A percentile compares a stretch with the other conserved stretches of the same genome.
Evolutionary conservation across 2,329 filamentous ascomycete genomes (phyloP).

Genomic region (Davidsoniella virescens): DNA sequence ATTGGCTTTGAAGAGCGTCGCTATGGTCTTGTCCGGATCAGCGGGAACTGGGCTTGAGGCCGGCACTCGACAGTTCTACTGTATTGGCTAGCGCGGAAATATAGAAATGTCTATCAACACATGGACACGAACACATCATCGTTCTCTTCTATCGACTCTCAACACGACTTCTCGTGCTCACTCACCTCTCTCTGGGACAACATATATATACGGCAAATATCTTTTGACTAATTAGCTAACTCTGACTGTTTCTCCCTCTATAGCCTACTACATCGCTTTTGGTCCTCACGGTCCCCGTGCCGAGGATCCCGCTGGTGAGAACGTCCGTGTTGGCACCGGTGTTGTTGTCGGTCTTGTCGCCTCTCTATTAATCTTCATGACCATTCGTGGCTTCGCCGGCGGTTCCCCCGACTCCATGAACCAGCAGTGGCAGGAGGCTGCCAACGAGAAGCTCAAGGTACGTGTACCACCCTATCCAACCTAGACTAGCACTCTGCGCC

Average conservation of each 20-base stretch:
- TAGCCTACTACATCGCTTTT: conserved; percentile 98
- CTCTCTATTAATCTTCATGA: conserved; percentile 55
- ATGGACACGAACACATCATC: too few species aligned
- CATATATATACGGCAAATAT: too few species aligned
- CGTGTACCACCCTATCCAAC: conserved; percentile 19
- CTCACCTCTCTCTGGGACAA: too few species aligned
- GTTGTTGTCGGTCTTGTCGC: conserved; percentile 50
- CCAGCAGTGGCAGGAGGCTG: conserved; percentile 91
- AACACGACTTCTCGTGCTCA: too few species aligned
- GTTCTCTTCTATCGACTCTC: too few species aligned
- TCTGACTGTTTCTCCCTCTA: conserved; percentile 12
- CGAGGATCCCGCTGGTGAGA: conserved; percentile 66
- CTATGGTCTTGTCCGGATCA: too few species aligned
- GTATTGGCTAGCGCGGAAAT: too few species aligned
- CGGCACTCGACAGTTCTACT: too few species aligned
- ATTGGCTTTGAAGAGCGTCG: neutral
- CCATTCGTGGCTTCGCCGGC: conserved; percentile 55
- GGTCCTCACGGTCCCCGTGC: conserved; percentile 90
- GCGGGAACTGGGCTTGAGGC: too few species aligned
- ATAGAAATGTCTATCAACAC: too few species aligned
- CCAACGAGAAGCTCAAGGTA: conserved; percentile 89
- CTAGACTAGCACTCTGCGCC: neutral
- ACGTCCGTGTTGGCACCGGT: conserved; percentile 60
- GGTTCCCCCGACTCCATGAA: conserved; percentile 73
- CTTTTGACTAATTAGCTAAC: too few species aligned